phyloP scores from a whole-genome alignment of 1,284 basidiomycete species.

The Pterula multifida region DNA sequence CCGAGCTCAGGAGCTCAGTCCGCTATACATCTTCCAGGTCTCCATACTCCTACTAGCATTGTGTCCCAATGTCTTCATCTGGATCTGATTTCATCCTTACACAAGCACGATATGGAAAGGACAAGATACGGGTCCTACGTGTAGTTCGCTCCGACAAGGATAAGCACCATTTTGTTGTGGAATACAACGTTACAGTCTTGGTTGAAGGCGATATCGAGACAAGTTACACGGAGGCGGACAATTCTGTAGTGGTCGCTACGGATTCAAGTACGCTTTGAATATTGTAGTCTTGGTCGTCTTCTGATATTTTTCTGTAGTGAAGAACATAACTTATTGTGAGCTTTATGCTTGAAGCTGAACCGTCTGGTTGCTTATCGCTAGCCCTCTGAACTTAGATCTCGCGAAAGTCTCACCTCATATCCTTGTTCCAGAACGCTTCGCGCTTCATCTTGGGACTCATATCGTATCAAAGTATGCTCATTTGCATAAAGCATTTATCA shows the following conservation, averaged over 20 bases:
- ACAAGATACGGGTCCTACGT: conserved; percentile 75
- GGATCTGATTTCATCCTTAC: conserved; percentile 19
- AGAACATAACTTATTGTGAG: conserved; percentile 86
- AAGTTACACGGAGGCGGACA: conserved; percentile 78
- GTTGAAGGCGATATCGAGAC: conserved; percentile 69
- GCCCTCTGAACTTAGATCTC: conserved; percentile 37
- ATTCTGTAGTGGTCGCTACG: conserved; percentile 76
- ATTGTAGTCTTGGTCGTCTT: conserved; percentile 1
- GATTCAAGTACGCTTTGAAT: conserved; percentile 61
- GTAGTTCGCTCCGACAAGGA: conserved; percentile 58
- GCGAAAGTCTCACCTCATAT: conserved; percentile 83
- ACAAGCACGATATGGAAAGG: conserved; percentile 72
- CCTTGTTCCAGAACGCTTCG: conserved; percentile 76
- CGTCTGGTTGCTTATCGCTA: not conserved
- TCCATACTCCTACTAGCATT: no score
- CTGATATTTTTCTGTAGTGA: conserved; percentile 41
- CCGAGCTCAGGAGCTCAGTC: no score
- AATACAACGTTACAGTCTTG: conserved; percentile 69
- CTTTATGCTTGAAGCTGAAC: conserved; percentile 7
- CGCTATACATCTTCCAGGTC: no score
- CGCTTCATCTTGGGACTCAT: conserved; percentile 77
- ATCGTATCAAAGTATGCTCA: conserved; percentile 79
- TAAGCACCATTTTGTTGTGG: conserved; percentile 50
- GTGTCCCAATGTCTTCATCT: no score
- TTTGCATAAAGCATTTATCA: conserved; percentile 64